Percentiles rank a stretch among this genome's conserved stretches.
phyloP scores from a whole-genome alignment of 2,329 filamentous ascomycete species.

The Acrocalymma vagum region DNA sequence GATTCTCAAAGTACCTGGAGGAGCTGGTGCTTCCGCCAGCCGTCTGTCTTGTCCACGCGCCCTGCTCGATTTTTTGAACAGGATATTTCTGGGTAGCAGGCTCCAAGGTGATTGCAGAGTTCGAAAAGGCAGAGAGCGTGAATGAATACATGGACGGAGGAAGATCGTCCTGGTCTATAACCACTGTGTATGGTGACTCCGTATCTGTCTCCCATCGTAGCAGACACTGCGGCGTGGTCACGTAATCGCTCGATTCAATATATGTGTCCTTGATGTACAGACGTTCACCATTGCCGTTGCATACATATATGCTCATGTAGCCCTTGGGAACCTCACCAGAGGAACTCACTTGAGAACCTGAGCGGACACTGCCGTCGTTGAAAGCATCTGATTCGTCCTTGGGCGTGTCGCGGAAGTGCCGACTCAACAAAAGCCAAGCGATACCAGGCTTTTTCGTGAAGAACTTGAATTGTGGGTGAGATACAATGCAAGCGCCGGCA shows the following conservation, averaged over 20 bases:
- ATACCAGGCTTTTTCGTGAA: conserved; percentile 63
- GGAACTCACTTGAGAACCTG: conserved; percentile 27
- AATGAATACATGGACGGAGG: conserved; percentile 80
- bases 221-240: conserved; percentile 92
- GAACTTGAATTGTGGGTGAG: conserved; percentile 69
- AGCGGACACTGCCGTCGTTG: conserved; percentile 38
- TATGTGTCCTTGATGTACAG: conserved; percentile 79
- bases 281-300: conserved; percentile 73
- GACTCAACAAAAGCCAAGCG: conserved; percentile 85
- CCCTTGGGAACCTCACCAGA: conserved; percentile 60
- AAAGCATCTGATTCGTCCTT: conserved; percentile 40
- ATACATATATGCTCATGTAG: conserved; percentile 89
- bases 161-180: conserved; percentile 81
- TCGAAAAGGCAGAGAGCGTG: conserved; percentile 84
- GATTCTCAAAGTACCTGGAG: conserved; percentile 81
- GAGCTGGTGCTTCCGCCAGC: conserved; percentile 86
- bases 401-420: conserved; percentile 76
- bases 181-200: conserved; percentile 65
- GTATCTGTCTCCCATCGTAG: conserved; percentile 73
- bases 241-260: conserved; percentile 80
- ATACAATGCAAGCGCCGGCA: conserved; percentile 77
- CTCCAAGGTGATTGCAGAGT: conserved; percentile 66
- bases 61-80: conserved; percentile 65
- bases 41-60: conserved; percentile 79
- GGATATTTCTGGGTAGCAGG: conserved; percentile 69